phyloP scores from a whole-genome alignment of 2,329 filamentous ascomycete species.

The Penicillium polonicum region DNA sequence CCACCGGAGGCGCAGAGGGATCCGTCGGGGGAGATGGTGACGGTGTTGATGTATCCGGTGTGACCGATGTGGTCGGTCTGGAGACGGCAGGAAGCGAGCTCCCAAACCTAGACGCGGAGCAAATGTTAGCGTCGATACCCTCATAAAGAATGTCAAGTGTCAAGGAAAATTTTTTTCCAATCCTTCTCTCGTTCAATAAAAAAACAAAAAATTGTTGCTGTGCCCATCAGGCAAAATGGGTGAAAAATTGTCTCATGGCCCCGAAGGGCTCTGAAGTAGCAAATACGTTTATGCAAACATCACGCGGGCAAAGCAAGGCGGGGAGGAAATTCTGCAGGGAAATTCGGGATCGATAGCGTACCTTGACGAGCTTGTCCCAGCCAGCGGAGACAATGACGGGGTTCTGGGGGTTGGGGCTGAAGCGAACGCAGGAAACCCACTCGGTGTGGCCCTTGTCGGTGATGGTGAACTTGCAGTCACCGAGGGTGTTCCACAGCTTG shows the following conservation, averaged over 20 bases:
- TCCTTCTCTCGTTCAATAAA: constrained; percentile 19
- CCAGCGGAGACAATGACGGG: constrained; percentile 97
- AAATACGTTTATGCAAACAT: constrained; percentile 99
- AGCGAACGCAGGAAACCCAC: constrained; percentile 99
- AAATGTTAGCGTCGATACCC: constrained; percentile 23
- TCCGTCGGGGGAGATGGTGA: constrained; percentile 99
- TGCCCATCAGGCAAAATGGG: constrained; percentile 56
- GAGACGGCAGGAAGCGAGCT: constrained; percentile 98
- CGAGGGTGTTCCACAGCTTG: constrained; percentile 99
- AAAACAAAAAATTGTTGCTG: constrained; percentile 14
- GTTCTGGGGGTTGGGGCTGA: constrained; percentile 99
- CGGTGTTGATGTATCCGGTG: constrained; percentile 99
- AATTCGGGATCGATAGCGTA: constrained; percentile 53
- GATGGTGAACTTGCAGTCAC: constrained; percentile 99
- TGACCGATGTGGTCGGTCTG: constrained; percentile 99
- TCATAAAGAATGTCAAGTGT: constrained; percentile 6
- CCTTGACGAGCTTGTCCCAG: constrained; percentile 99
- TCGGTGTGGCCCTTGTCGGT: constrained; percentile 99
- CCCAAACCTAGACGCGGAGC: constrained; percentile 74
- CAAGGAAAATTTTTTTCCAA: constrained; percentile 15
- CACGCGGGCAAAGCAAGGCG: constrained; percentile 58
- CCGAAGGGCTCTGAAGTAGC: constrained; percentile 98
- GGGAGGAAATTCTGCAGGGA: constrained; percentile 18
- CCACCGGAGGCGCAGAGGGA: constrained; percentile 98
- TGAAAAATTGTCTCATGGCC: constrained; percentile 98